Base-by-base conservation (phyloP, 2,329 filamentous ascomycete genomes). In the Ascochyta lentis region DNA sequence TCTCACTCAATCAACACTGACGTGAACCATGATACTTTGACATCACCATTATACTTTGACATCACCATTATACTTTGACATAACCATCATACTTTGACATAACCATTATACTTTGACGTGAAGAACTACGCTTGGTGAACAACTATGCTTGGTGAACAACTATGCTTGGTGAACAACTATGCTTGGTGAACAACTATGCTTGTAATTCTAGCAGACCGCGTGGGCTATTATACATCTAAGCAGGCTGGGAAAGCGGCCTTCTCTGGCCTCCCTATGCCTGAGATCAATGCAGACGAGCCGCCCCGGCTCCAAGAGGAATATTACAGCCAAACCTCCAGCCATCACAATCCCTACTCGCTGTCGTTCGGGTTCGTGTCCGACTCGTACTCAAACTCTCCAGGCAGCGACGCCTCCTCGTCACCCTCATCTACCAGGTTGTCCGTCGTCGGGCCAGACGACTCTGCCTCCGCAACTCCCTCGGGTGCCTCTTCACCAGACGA, bases 371-470 rank as follows among this genome's bases (percentile, higher is more conserved):
- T 86, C 2, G 81, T 83, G 49, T 91, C 89, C 5, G 88, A 88
- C 66, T 89, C 87, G 74, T 95, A 93, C 58, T 94, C 89, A 76
- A 95, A 95, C 47, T 91, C 88, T 10, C 79, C 78, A 5, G 91
- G 91, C 6, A 86, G 74, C 34, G 83, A 79, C 2, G 91, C 91
- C 71, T 94, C 91, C 66, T 89, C 88, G 9, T 83, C 86, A 67
- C 94, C 90, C 75, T 98, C 94, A 67, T 97, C 93, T 4, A 96
- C 86, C 6, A 92, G 89, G 4, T 90, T 96, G 65, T 96, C 79
- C 2, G 42, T 43, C 23, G 42, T 41, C 3, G 35, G 13, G 8
- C 41, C 53, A 42, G 47, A 38, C 15, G 24, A 26, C 37, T 43
- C 53, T 6, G 23, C 40, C 29, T 56, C 53, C 9, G 27, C 34